These are phyloP conservation scores for Pterocarpus macrocarpus DNA, from an alignment of 306 rosid species.

Conservation along the genomic window DNA sequence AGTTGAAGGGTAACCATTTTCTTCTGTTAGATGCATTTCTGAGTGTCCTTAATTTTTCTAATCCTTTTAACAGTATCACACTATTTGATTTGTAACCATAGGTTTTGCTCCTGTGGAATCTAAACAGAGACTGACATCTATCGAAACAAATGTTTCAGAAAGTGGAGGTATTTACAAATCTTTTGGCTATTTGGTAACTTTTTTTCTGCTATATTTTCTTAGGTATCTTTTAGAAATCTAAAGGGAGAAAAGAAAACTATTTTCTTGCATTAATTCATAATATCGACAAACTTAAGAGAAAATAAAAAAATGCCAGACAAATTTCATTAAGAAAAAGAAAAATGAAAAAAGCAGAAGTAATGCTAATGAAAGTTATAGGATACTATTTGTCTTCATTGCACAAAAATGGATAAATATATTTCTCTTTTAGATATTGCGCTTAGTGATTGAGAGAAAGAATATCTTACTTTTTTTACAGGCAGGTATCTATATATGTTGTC, in stretches of 20 bases:
- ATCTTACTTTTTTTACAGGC: conserved; percentile 21
- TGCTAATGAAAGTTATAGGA: conserved; percentile 12
- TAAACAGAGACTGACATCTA: conserved; percentile 49
- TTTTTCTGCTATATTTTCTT: conserved; percentile 32
- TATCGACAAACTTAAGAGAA: conserved; percentile 18
- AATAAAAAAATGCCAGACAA: conserved; percentile 16
- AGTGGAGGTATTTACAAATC: conserved; percentile 65
- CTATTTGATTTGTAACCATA: conserved; percentile 48
- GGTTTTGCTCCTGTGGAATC: conserved; percentile 72
- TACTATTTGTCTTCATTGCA: conserved; percentile 11
- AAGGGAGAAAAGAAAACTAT: background rate
- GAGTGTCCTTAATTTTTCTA: conserved; percentile 25
- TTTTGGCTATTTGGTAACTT: conserved; percentile 28
- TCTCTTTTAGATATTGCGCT: background rate
- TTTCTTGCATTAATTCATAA: conserved; percentile 27
- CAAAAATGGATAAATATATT: conserved; percentile 5
- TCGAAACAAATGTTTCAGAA: conserved; percentile 59
- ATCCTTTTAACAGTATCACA: conserved; percentile 15
- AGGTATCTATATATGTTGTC: background rate
- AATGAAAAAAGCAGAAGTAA: background rate
- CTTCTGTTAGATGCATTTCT: conserved; percentile 37
- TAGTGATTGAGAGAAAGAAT: conserved; percentile 1
- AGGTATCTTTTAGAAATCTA: conserved; percentile 31
- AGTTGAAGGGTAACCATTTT: conserved; percentile 68
- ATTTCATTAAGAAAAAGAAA: conserved; percentile 18